phyloP scores from a whole-genome alignment of 1,139 yeast species.

The Yamadazyma sp. region DNA sequence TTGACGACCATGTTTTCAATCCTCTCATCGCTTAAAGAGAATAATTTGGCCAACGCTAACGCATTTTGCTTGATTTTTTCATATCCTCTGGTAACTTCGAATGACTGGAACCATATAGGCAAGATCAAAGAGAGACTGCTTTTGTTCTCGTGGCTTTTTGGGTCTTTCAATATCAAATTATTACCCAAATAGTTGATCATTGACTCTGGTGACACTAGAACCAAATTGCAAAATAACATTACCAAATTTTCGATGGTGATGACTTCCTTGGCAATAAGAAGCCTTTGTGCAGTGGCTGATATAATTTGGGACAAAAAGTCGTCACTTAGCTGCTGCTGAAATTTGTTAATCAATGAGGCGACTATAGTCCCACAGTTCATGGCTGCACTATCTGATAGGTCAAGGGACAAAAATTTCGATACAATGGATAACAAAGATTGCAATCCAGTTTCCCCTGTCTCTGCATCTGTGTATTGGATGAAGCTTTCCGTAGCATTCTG shows the following conservation, averaged over 20 bases:
- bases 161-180: constrained; percentile 35
- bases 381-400: constrained; percentile 77
- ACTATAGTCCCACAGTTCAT: constrained; percentile 71
- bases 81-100: constrained; percentile 78
- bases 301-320: constrained; percentile 60
- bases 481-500: constrained; percentile 51
- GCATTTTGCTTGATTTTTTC: constrained; percentile 72
- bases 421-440: constrained; percentile 59
- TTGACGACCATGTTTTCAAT: constrained; percentile 58
- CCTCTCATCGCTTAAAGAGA: constrained; percentile 54
- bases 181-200: constrained; percentile 58
- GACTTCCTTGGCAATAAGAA: constrained; percentile 64
- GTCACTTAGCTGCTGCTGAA: constrained; percentile 48
- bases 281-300: constrained; percentile 69
- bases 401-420: constrained; percentile 70
- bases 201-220: constrained; percentile 58
- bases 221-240: constrained; percentile 73
- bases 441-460: constrained; percentile 47
- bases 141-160: constrained; percentile 21
- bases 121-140: constrained; percentile 26
- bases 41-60: constrained; percentile 63
- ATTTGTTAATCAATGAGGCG: constrained; percentile 62
- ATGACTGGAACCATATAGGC: constrained; percentile 80
- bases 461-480: constrained; percentile 36
- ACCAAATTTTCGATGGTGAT: constrained; percentile 75